These are phyloP conservation scores for Penicillium arizonense DNA, from an alignment of 495 filamentous ascomycete genomes.

Conservation along the genomic window DNA sequence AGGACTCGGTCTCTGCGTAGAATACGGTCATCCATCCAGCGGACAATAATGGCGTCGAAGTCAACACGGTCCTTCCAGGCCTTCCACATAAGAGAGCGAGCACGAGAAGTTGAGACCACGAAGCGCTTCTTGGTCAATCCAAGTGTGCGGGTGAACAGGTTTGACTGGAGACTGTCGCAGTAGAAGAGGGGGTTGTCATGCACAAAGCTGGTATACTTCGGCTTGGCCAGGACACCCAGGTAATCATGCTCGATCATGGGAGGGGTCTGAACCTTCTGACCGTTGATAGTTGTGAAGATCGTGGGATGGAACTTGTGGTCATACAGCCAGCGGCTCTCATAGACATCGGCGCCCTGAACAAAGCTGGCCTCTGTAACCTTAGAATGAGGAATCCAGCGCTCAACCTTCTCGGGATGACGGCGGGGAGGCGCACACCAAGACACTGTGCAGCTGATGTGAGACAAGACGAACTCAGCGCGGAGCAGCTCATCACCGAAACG, in stretches of 20 bases:
- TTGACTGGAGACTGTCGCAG: slow-evolving; percentile 48
- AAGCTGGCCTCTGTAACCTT: slow-evolving; percentile 60
- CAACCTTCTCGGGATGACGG: slow-evolving; percentile 49
- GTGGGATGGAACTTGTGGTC: slow-evolving; percentile 63
- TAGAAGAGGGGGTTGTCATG: slow-evolving; percentile 57
- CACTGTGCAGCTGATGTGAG: slow-evolving; percentile 54
- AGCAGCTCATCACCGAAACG: slow-evolving; percentile 56
- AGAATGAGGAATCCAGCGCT: slow-evolving; percentile 59
- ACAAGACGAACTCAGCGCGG: slow-evolving; percentile 54
- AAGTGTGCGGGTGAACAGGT: slow-evolving; percentile 44
- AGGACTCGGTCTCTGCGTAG: slow-evolving; percentile 56
- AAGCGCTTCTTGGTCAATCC: slow-evolving; percentile 49
- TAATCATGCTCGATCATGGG: slow-evolving; percentile 58
- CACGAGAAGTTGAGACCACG: slow-evolving; percentile 54
- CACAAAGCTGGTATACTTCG: slow-evolving; percentile 51
- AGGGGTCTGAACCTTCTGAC: slow-evolving; percentile 53
- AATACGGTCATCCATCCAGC: slow-evolving; percentile 63
- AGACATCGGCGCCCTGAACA: slow-evolving; percentile 52
- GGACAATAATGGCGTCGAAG: slow-evolving; percentile 59
- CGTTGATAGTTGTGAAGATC: slow-evolving; percentile 58
- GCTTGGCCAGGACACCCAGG: slow-evolving; percentile 55
- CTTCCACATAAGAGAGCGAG: slow-evolving; percentile 63
- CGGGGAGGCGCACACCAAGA: slow-evolving; percentile 59
- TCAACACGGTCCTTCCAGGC: slow-evolving; percentile 59
- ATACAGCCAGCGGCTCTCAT: slow-evolving; percentile 55